Evolutionary conservation across 768 basidiomycete species (phyloP), one percentile per base, ranked within the genome.

Genomic region (Xanthoconium purpureum): DNA sequence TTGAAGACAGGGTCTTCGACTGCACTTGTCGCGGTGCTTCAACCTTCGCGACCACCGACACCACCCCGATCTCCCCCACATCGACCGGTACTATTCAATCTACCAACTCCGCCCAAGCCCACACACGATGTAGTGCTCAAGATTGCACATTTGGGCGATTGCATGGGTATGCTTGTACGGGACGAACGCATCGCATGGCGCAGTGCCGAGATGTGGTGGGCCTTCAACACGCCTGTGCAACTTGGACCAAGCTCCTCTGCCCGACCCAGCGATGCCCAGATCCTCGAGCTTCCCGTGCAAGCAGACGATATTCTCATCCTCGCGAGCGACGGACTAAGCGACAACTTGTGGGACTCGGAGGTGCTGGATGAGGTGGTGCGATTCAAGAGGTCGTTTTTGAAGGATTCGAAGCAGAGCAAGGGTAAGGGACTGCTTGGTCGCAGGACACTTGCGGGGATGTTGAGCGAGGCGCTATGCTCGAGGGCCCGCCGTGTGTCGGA

Each of bases 201-300:
- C 33, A 89, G 86, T 47, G 83, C 90, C 42, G 95, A 97, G 71
- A 95, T 96, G 91, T 94, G 94, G 84, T 94, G 92, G 82, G 81
- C 79, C 14, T 86, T 86, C 70, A 86, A 86, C 62, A 82, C 80
- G n/a, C 85, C 84, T 0, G 75, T 79, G 30, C 84, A 85, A 63
- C 82, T 88, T 32, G 84, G 84, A 8, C 84, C 84, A 3, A 74
- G 80, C 40, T 80, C 80, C 3, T 72, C 79, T n/a, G 84, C 84
- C 18, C 80, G 78, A 28, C 87, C 89, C 15, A 66, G 78, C 18
- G 81, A 90, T 47, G 89, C 91, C 2, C 86, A 85, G 55, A 73
- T 85, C 6, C 82, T 87, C 62, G 82, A 82, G 1, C 74, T 92
- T 0, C 88, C 87, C 24, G 88, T 91, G 4, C 76, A 77, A 57